Evolutionary conservation across 208 protist species (phyloP), one percentile per base, ranked within the genome.

Genomic region (Phytomonas sp.): DNA sequence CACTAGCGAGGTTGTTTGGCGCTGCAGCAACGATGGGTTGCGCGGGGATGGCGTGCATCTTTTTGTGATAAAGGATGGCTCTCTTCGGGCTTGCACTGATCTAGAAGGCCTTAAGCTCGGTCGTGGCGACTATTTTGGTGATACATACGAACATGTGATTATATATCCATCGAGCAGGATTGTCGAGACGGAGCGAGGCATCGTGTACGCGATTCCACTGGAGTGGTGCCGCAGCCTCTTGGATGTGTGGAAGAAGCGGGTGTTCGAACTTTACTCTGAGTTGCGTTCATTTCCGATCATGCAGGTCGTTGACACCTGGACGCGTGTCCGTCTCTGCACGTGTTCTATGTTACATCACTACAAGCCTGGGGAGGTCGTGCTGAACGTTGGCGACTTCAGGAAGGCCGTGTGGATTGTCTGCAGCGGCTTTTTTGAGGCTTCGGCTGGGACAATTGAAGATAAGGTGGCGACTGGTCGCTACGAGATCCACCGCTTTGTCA

Each of bases 121-220:
- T 11, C 74, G 81, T 36, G 84, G 87, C 19, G 87, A 89, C 69
- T 93, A 83, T 76, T 93, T 88, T 67, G 87, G 87, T 10, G 84
- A 93, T 32, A 71, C 70, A 0, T 87, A 90, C 72, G 66, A 75
- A 31, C 72, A 75, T 56, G 79, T 66, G 11, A 40, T 88, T 16
- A 37, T 82, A 12, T 84, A 81, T 60, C 65, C 75, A 11, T 80
- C 81, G 42, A 71, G 77, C 29, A 66, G 73, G 19, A 32, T 88
- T 10, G 70, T 77, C 16, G 80, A 93, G 37, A 79, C 80, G 71
- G 82, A 79, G 42, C 82, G 86, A 5, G 87, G 87, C 6, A 34
- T 79, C 5, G 82, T 87, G 2, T 93, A 82, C 62, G 74, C 74
- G 33, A 69, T 93, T 37, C 87, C 87, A 10, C 77, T 93, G n/a